Conservation (phyloP, 2,329 filamentous ascomycete species). For the Clathrospora elynae region DNA sequence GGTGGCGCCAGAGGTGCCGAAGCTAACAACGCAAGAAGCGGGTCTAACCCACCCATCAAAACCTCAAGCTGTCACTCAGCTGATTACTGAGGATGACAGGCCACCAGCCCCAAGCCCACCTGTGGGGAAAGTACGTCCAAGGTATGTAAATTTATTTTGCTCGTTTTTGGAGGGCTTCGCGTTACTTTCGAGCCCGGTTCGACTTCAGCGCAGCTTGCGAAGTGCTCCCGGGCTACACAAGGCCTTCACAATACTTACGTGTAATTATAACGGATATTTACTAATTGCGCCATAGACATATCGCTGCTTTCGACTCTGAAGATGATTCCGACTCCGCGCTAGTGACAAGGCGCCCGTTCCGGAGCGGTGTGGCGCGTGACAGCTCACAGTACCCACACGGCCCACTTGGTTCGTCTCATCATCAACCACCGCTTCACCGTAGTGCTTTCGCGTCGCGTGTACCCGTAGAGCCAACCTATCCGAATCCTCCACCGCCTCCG, state of each 20-base stretch:
- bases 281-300: constrained; percentile 26
- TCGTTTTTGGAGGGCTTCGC: constrained; percentile 3
- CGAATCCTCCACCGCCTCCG: constrained; percentile 73
- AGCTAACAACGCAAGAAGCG: constrained; percentile 24
- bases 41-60: constrained; percentile 17
- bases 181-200: too few relatives aligned
- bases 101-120: constrained; percentile 46
- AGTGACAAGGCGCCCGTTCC: constrained; percentile 32
- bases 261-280: too few relatives aligned
- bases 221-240: constrained; percentile 2
- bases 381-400: constrained; percentile 30
- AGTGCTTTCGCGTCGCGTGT: constrained; percentile 45
- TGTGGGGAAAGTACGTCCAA: constrained; percentile 33
- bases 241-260: too few relatives aligned
- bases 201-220: constrained; percentile 2
- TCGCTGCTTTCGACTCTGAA: constrained; percentile 40
- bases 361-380: constrained; percentile 41
- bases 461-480: constrained; percentile 41
- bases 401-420: constrained; percentile 31
- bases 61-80: constrained; percentile 23
- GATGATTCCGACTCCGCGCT: constrained; percentile 41
- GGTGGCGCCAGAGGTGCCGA: constrained; percentile 25
- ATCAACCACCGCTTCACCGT: constrained; percentile 37
- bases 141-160: constrained; percentile 16
- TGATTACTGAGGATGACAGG: constrained; percentile 39